Conservation (phyloP, 1,284 basidiomycete species). For the Amylostereum areolatum region DNA sequence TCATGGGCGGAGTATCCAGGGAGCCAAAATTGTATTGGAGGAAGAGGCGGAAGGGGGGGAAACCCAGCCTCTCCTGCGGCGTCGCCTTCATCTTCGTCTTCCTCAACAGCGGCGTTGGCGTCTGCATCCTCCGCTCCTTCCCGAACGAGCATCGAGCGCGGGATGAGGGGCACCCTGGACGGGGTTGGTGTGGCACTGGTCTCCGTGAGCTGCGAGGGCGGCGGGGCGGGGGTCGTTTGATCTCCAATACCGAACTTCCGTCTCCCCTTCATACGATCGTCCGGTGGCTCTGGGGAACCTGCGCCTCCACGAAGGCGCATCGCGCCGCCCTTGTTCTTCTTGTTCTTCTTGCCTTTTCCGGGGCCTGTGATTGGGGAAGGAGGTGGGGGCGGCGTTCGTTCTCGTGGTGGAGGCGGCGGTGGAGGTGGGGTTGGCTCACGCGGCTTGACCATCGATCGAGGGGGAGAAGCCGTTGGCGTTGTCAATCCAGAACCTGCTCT, state of each 20-base stretch:
- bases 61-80: constrained; percentile 4
- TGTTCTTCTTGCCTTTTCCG: background rate
- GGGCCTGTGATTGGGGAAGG: too few relatives aligned
- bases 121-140: too few relatives aligned
- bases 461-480: constrained; percentile 7
- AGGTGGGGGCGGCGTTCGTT: too few relatives aligned
- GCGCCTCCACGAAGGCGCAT: background rate
- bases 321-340: background rate
- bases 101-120: background rate
- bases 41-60: constrained; percentile 11
- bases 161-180: constrained; percentile 1
- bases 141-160: too few relatives aligned
- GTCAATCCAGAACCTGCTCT: constrained; percentile 6
- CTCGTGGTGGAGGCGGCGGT: background rate
- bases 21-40: constrained; percentile 15
- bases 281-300: background rate
- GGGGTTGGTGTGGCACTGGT: constrained; percentile 1
- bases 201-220: background rate
- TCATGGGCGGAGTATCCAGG: too few relatives aligned
- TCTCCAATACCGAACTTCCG: too few relatives aligned
- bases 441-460: background rate
- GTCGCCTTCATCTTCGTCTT: background rate
- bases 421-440: constrained; percentile 2
- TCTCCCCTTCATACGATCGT: too few relatives aligned
- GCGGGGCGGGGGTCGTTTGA: background rate